Conservation (phyloP, 352 stramenopile species). For the Phytophthora boehmeriae region DNA sequence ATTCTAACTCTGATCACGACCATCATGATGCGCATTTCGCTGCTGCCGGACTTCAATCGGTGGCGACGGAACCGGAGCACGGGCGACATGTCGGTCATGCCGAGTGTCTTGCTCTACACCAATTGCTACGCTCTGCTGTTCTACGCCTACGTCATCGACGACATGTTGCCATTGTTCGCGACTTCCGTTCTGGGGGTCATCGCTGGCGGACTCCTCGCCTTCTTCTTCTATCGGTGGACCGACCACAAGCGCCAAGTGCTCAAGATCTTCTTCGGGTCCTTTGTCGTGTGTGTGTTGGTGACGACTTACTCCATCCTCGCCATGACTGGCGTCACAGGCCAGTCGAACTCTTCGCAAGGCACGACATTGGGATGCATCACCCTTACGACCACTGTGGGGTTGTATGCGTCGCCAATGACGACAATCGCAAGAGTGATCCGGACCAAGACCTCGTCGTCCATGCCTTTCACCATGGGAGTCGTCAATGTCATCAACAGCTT, state of each 20-base stretch:
- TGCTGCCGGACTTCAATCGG: constrained; percentile 41
- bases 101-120: constrained; percentile 33
- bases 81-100: constrained; percentile 41
- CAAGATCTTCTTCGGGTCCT: constrained; percentile 32
- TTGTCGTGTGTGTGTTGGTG: constrained; percentile 25
- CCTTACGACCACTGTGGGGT: constrained; percentile 40
- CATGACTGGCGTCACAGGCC: constrained; percentile 18
- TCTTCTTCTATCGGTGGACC: constrained; percentile 46
- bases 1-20: constrained; percentile 35
- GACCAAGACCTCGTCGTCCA: constrained; percentile 47
- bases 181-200: constrained; percentile 44
- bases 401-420: constrained; percentile 53
- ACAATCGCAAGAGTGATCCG: constrained; percentile 43
- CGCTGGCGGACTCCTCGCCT: constrained; percentile 40
- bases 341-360: constrained; percentile 17
- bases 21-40: constrained; percentile 33
- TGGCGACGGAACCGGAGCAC: constrained; percentile 35
- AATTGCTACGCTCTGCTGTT: constrained; percentile 38
- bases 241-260: constrained; percentile 28
- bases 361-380: constrained; percentile 40
- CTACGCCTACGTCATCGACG: constrained; percentile 52
- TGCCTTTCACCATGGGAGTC: constrained; percentile 53
- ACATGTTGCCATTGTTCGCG: constrained; percentile 52
- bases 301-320: constrained; percentile 40
- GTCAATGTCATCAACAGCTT: constrained; percentile 52